Evolutionary conservation across 495 filamentous ascomycete genomes (phyloP).

Genomic region (Penicillium subrubescens): DNA sequence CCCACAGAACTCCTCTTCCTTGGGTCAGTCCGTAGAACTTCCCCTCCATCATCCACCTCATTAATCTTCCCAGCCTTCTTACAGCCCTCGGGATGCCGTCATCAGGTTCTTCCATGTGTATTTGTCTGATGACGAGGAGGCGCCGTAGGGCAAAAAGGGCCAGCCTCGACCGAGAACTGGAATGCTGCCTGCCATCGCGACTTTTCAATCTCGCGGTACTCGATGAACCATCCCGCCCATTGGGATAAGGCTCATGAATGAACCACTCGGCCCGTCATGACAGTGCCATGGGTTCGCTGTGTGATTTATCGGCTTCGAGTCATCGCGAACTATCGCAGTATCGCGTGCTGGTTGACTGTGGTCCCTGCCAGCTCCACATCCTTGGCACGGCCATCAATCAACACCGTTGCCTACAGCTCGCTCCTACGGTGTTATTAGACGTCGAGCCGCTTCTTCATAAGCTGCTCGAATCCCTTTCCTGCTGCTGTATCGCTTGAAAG

Average conservation of each 20-base stretch:
- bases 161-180: conserved; percentile 17
- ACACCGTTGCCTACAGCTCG: conserved; percentile 8
- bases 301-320: conserved; percentile 14
- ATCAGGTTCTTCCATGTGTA: neutral
- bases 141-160: conserved; percentile 1
- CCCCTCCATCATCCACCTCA: neutral
- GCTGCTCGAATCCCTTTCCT: neutral
- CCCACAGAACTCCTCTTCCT: neutral
- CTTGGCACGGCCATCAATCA: conserved; percentile 4
- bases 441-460: neutral
- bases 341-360: neutral
- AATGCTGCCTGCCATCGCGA: conserved; percentile 13
- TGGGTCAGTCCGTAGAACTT: neutral
- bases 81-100: conserved; percentile 10
- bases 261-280: neutral
- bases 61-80: neutral
- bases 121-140: conserved; percentile 1
- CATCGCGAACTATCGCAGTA: neutral
- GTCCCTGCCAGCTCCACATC: conserved; percentile 9
- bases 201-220: neutral
- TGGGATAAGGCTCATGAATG: conserved; percentile 5
- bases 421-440: neutral
- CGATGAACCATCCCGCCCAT: conserved; percentile 12
- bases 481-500: too few relatives aligned
- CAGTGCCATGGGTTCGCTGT: conserved; percentile 1